A percentile compares a stretch with the other conserved stretches of the same genome.
Conservation (phyloP, 1,139 yeast genomes). For the Candida neerlandica region DNA sequence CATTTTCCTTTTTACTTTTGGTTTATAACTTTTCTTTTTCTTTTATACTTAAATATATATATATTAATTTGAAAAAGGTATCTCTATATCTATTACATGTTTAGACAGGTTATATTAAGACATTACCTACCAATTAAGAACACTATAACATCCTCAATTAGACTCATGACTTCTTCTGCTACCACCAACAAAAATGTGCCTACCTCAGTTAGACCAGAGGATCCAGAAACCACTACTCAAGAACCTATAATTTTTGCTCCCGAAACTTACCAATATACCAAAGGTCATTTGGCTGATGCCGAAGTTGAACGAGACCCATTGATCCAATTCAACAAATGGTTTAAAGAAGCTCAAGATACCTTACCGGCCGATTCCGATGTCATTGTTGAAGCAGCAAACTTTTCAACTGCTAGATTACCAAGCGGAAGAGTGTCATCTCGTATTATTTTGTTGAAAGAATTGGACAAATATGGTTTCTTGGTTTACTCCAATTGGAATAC, state of each 20-base stretch:
- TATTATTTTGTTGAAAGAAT: conserved; percentile 82
- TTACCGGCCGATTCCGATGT: conserved; percentile 41
- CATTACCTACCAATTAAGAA: conserved; percentile 2
- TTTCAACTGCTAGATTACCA: conserved; percentile 86
- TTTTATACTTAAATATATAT: not conserved
- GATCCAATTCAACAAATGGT: conserved; percentile 82
- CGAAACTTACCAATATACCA: conserved; percentile 83
- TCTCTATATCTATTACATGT: conserved; percentile 6
- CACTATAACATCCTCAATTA: conserved; percentile 7
- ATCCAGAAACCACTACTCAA: conserved; percentile 19
- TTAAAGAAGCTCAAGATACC: conserved; percentile 64
- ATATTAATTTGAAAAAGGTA: no score
- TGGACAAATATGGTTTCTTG: conserved; percentile 84
- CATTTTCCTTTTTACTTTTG: not conserved
- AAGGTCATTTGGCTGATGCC: conserved; percentile 56
- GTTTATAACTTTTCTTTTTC: not conserved
- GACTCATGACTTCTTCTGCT: conserved; percentile 6
- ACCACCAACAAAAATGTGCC: not conserved
- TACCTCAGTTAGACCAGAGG: conserved; percentile 8
- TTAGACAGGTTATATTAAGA: conserved; percentile 7
- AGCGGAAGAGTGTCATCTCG: conserved; percentile 86
- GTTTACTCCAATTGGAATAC: conserved; percentile 90
- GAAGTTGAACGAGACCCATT: conserved; percentile 67
- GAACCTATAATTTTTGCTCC: conserved; percentile 67
- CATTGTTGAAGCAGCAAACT: conserved; percentile 77